Conservation (phyloP, 805 yeast genomes). For the Candida stauntonica region DNA sequence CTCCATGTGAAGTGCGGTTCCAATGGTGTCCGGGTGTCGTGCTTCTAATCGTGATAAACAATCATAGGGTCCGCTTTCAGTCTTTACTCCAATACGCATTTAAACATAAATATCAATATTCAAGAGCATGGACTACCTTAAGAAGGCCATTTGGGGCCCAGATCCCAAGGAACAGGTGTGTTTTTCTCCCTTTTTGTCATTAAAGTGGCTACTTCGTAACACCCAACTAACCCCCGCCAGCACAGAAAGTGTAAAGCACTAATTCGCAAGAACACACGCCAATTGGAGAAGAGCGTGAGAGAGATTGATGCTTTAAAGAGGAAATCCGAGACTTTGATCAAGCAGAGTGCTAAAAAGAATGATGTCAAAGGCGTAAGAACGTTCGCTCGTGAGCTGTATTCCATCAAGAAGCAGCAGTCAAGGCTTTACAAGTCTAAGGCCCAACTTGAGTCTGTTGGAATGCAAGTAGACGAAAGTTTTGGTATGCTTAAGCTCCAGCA, state of each 20-base stretch:
- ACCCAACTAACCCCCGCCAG: constrained; percentile 7
- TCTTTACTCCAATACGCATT: background rate
- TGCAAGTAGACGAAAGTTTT: constrained; percentile 91
- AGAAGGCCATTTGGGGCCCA: constrained; percentile 92
- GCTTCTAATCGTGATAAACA: background rate
- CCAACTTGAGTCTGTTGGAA: constrained; percentile 74
- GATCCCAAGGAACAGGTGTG: constrained; percentile 81
- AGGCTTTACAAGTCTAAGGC: constrained; percentile 79
- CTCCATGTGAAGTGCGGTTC: no score
- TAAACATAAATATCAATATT: background rate
- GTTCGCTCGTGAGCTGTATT: constrained; percentile 78
- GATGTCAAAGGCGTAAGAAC: constrained; percentile 71
- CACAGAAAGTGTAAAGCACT: constrained; percentile 70
- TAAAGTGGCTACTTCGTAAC: no score
- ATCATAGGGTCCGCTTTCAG: background rate
- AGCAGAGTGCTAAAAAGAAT: constrained; percentile 67
- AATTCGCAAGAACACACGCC: constrained; percentile 80
- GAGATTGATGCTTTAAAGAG: constrained; percentile 65
- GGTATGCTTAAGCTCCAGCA: constrained; percentile 79
- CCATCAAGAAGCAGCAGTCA: constrained; percentile 66
- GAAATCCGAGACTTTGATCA: constrained; percentile 76
- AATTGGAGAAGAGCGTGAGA: constrained; percentile 57
- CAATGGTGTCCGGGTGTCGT: no score
- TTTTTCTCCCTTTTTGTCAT: background rate
- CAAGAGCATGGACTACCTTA: constrained; percentile 72